Conservation (phyloP, 2,329 filamentous ascomycete genomes). For the Pseudodiploospora longispora region DNA sequence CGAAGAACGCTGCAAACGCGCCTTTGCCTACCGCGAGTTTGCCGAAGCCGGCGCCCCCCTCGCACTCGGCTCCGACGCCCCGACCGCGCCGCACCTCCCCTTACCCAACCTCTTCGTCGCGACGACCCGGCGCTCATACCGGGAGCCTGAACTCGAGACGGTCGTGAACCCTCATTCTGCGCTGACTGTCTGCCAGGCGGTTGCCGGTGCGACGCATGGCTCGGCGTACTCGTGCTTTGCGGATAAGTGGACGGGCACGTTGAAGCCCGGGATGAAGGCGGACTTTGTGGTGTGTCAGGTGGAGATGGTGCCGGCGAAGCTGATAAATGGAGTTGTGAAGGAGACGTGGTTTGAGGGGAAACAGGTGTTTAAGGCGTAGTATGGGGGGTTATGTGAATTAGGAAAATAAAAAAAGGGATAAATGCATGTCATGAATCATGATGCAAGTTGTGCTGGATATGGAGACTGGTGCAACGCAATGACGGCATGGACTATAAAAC, state of each 20-base stretch:
- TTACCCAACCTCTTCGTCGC: constrained; percentile 52
- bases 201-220: constrained; percentile 46
- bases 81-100: constrained; percentile 48
- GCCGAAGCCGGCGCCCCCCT: constrained; percentile 44
- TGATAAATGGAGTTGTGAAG: constrained; percentile 36
- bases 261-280: constrained; percentile 45
- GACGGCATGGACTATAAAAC: no score
- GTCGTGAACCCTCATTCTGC: constrained; percentile 45
- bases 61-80: constrained; percentile 51
- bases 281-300: constrained; percentile 49
- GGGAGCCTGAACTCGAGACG: constrained; percentile 34
- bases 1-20: constrained; percentile 42
- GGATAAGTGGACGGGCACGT: constrained; percentile 43
- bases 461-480: no score
- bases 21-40: constrained; percentile 58
- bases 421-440: no score
- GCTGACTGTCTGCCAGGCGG: constrained; percentile 43
- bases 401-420: no score
- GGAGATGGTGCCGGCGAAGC: constrained; percentile 36
- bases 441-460: no score
- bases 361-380: constrained; percentile 24
- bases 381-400: background rate
- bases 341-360: constrained; percentile 48
- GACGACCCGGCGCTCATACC: constrained; percentile 47
- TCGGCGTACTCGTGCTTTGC: constrained; percentile 52